Base-by-base conservation (phyloP, 1,284 basidiomycete genomes). In the Malassezia japonica region DNA sequence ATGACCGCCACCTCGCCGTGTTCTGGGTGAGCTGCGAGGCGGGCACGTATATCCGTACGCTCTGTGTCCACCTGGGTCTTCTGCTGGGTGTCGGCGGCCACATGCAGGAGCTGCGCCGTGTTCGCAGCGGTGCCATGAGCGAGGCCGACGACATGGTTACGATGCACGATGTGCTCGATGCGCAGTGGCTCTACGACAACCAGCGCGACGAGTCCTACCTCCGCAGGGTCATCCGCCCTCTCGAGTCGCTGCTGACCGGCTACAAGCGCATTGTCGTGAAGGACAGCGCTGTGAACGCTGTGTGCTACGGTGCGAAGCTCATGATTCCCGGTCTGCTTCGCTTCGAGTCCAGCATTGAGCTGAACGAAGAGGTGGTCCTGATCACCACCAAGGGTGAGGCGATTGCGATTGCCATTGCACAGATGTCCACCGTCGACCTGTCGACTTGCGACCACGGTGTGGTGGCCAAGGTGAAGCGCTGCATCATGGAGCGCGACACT, bases 311-410 rank as follows among this genome's bases (percentile, higher is more conserved):
- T 64, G 94, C 94, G 57, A 96, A 98, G 76, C 83, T 99, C 70
- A 99, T 99, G 94, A 91, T 99, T 65, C 94, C 94, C 57, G 94
- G 94, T 76, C 80, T 99, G 39, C 79, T 99, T 48, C 87, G 94
- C 62, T 99, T 96, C 75, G 91, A 98, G 76, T 82, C 84, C 38
- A 91, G 92, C 73, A 99, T 99, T 61, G 83, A 89, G 66, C 77
- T 95, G 45, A 82, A 92, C 74, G 94, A 99, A 75, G 94, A 99
- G 76, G 86, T 99, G 41, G 92, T 99, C 39, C 78, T 99, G 60
- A 99, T 99, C 91, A 99, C 94, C 48, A 99, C 94, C 40, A 99
- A 99, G 79, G 94, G 91, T 62, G 94, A 99, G 76, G 94, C 90
- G 35, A 95, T 99, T 71, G 94, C 94, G 23, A 82, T 99, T 40